Percentiles rank a stretch among this genome's conserved stretches.
Conservation (phyloP, 1,139 yeast species). For the Sugiyamaella novakii region DNA sequence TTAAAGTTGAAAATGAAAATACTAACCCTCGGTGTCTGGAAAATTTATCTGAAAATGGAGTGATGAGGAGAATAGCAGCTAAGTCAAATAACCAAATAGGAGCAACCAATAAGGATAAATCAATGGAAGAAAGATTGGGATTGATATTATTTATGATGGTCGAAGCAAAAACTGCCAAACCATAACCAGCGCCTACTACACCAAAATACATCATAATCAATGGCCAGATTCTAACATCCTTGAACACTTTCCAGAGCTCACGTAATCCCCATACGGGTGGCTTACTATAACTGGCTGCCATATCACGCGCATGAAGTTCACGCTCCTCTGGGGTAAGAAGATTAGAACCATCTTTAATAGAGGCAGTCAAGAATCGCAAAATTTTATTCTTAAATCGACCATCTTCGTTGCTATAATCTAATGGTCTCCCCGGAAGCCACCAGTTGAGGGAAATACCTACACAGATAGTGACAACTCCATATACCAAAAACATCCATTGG, state of each 20-base stretch:
- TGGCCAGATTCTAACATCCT: conserved; percentile 77
- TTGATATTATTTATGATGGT: conserved; percentile 71
- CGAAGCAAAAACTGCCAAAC: conserved; percentile 82
- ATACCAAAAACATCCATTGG: conserved; percentile 84
- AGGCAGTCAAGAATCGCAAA: conserved; percentile 14
- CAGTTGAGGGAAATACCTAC: conserved; percentile 68
- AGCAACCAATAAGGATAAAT: conserved; percentile 75
- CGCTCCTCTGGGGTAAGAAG: conserved; percentile 59
- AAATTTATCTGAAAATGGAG: conserved; percentile 77
- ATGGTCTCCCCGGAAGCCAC: conserved; percentile 84
- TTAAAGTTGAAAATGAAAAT: conserved; percentile 60
- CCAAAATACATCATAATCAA: conserved; percentile 86
- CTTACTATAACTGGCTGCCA: conserved; percentile 52
- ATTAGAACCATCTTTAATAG: conserved; percentile 20
- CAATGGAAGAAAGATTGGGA: conserved; percentile 64
- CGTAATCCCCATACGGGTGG: conserved; percentile 58
- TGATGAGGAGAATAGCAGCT: conserved; percentile 71
- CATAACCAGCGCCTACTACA: conserved; percentile 86
- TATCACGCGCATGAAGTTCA: conserved; percentile 63
- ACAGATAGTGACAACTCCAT: conserved; percentile 70
- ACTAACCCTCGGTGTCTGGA: conserved; percentile 60
- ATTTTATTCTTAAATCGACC: conserved; percentile 34
- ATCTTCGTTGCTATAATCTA: conserved; percentile 10
- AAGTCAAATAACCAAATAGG: conserved; percentile 90
- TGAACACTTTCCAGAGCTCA: conserved; percentile 59